Percentiles rank a stretch among this genome's conserved stretches.
Conservation (phyloP, 108 stramenopile genomes). For the Stephanodiscus triporus region DNA sequence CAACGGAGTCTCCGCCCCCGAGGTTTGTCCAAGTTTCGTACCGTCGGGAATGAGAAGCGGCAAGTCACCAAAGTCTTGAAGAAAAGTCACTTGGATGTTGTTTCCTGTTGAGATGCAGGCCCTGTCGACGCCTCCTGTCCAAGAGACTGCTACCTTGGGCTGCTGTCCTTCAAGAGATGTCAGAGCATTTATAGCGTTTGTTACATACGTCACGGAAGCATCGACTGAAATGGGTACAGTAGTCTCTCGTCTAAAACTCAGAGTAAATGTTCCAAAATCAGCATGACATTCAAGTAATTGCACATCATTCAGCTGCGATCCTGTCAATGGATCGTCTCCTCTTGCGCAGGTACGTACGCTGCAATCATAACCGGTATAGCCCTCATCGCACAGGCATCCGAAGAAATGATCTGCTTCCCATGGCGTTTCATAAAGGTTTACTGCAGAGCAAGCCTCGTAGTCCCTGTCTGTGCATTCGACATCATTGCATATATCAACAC, state of each 20-base stretch:
- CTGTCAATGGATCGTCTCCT: slow-evolving; percentile 79
- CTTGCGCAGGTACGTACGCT: slow-evolving; percentile 58
- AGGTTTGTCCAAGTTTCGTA: slow-evolving; percentile 45
- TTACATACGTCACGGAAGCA: slow-evolving; percentile 58
- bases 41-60: too few species aligned
- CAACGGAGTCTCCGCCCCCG: slow-evolving; percentile 39
- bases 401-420: slow-evolving; percentile 81
- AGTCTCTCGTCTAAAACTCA: slow-evolving; percentile 63
- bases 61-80: too few species aligned
- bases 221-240: slow-evolving; percentile 61
- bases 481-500: slow-evolving; percentile 41
- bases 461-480: slow-evolving; percentile 35
- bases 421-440: slow-evolving; percentile 47
- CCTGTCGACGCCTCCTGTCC: slow-evolving; percentile 24
- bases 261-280: slow-evolving; percentile 66
- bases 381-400: slow-evolving; percentile 75
- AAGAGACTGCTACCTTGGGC: slow-evolving; percentile 42
- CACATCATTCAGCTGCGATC: slow-evolving; percentile 55
- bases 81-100: too few species aligned
- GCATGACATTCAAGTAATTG: slow-evolving; percentile 70
- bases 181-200: slow-evolving; percentile 58
- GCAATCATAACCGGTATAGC: slow-evolving; percentile 75
- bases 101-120: too few species aligned
- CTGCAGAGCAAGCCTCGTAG: slow-evolving; percentile 29
- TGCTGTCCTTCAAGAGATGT: slow-evolving; percentile 38